These are phyloP conservation scores for Ceratocystis colombiana DNA, from an alignment of 2,329 filamentous ascomycete genomes.

Conservation along the genomic window DNA sequence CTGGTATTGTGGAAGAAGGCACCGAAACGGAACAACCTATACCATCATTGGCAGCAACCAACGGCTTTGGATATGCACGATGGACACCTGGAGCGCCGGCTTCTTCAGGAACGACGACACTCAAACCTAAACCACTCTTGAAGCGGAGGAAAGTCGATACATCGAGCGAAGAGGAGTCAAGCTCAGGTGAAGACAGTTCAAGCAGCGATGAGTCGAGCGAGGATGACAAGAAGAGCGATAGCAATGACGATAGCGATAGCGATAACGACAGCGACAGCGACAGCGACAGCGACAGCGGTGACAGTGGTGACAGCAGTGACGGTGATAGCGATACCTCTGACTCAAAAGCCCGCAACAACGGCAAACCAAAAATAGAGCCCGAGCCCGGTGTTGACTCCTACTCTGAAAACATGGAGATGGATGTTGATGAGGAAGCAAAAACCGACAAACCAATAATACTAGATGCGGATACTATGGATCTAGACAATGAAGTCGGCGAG, in stretches of 20 bases:
- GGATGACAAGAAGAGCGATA: conserved; percentile 1
- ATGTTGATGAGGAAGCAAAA: conserved; percentile 26
- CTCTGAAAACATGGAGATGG: neutral
- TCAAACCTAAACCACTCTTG: conserved; percentile 15
- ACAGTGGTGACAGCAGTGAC: conserved; percentile 1
- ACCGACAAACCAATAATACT: neutral
- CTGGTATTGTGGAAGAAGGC: neutral
- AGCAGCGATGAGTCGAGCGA: conserved; percentile 9
- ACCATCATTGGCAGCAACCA: conserved; percentile 14
- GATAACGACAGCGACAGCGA: neutral
- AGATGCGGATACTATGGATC: conserved; percentile 11
- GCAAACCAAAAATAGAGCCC: neutral
- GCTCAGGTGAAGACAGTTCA: neutral
- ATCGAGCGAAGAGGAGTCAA: conserved; percentile 12
- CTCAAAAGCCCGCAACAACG: neutral
- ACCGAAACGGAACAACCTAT: neutral
- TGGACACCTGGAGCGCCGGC: conserved; percentile 22
- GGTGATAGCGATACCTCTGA: conserved; percentile 9
- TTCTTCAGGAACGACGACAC: neutral
- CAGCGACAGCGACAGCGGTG: conserved; percentile 16
- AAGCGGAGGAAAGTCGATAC: conserved; percentile 10
- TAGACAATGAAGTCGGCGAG: conserved; percentile 24
- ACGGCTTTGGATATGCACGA: conserved; percentile 25
- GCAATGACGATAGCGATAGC: neutral
- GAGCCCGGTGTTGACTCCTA: neutral